phyloP scores from a whole-genome alignment of 2,329 filamentous ascomycete genomes.

The Fusarium sp. region DNA sequence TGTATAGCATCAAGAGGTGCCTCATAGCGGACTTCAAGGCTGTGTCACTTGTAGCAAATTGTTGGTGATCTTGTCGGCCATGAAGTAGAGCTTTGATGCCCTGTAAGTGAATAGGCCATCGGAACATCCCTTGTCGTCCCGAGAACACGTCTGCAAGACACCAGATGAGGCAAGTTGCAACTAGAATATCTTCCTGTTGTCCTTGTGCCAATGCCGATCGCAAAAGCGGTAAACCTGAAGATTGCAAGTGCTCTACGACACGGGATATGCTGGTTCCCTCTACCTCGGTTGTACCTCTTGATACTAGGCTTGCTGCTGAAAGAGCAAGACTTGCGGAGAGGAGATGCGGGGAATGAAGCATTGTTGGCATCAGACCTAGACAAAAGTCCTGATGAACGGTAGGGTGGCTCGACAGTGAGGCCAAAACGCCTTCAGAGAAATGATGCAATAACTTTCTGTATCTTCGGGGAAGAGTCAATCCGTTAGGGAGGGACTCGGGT shows the following conservation, averaged over 20 bases:
- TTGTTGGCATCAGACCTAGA: constrained; percentile 44
- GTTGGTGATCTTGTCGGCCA: constrained; percentile 7
- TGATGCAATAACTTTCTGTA: constrained; percentile 47
- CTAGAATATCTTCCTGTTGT: constrained; percentile 44
- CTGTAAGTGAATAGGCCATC: constrained; percentile 49
- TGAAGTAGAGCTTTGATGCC: constrained; percentile 47
- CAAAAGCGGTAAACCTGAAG: constrained; percentile 45
- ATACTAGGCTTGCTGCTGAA: constrained; percentile 48
- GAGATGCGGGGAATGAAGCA: constrained; percentile 49
- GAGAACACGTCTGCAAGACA: constrained; percentile 51
- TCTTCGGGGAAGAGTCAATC: constrained; percentile 34
- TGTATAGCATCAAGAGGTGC: constrained; percentile 51
- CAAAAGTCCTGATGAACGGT: constrained; percentile 49
- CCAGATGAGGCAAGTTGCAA: constrained; percentile 52
- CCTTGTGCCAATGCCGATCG: constrained; percentile 41
- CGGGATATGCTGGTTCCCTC: constrained; percentile 42
- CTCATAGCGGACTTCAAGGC: constrained; percentile 42
- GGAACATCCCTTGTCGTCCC: constrained; percentile 37
- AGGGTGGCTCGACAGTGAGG: constrained; percentile 49
- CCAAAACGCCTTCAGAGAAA: constrained; percentile 47
- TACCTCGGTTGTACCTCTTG: constrained; percentile 41
- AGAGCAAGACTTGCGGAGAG: constrained; percentile 49
- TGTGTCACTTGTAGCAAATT: neutral
- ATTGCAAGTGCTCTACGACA: constrained; percentile 47
- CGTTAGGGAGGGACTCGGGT: constrained; percentile 46